Percentiles rank a stretch among this genome's conserved stretches.
phyloP scores from a whole-genome alignment of 768 basidiomycete species.

The Lactifluus subvellereus region DNA sequence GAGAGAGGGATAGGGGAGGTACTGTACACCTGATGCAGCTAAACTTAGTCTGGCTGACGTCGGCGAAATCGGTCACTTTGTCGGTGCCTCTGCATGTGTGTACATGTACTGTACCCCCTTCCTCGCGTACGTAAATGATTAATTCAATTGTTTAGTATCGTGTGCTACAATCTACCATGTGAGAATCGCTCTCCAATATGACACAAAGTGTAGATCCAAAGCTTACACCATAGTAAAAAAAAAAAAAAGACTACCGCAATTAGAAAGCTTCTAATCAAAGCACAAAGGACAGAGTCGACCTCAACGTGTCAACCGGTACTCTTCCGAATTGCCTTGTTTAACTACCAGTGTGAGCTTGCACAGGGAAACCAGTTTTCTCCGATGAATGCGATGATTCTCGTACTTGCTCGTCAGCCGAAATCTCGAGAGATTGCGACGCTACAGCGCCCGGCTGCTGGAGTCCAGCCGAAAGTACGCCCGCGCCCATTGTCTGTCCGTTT shows the following conservation, averaged over 20 bases:
- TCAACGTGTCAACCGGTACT: neutral
- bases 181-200: neutral
- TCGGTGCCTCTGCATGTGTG: too few species aligned
- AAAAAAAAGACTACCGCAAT: neutral
- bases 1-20: neutral
- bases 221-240: neutral
- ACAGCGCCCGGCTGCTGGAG: neutral
- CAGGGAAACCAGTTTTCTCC: neutral
- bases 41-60: too few species aligned
- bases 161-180: neutral
- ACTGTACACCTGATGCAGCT: too few species aligned
- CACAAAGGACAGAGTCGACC: neutral
- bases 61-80: too few species aligned
- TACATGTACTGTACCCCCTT: neutral
- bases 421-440: neutral
- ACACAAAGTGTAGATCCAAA: neutral
- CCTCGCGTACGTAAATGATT: neutral
- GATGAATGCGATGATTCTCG: neutral
- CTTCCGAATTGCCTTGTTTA: neutral
- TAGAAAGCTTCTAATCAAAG: conserved; percentile 1
- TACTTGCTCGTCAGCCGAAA: neutral
- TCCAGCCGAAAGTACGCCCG: neutral
- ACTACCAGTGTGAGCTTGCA: neutral
- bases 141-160: neutral
- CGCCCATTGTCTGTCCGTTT: neutral